These are phyloP conservation scores for Erodium maritimum DNA, from an alignment of 345 rosid species.

Conservation along the genomic window DNA sequence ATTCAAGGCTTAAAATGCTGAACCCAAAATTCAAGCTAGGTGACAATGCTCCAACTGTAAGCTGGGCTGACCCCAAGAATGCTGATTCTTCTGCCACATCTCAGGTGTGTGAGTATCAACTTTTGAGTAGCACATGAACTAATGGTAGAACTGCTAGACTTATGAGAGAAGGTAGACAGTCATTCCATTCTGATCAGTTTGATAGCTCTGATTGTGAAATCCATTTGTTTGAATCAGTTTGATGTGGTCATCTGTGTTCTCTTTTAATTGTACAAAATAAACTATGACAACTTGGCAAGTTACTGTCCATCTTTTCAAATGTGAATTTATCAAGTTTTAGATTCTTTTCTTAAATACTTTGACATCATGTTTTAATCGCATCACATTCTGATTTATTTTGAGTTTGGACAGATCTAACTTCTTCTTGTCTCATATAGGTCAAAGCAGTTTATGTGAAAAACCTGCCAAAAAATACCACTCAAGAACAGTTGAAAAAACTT, in stretches of 20 bases:
- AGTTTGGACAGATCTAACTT: neutral
- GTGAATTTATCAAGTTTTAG: neutral
- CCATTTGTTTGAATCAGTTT: neutral
- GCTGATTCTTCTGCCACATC: slow-evolving; percentile 58
- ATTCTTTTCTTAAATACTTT: neutral
- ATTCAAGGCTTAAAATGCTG: slow-evolving; percentile 79
- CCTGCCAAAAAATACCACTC: slow-evolving; percentile 66
- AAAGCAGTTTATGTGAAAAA: slow-evolving; percentile 86
- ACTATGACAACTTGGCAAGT: neutral
- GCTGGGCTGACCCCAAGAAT: slow-evolving; percentile 93
- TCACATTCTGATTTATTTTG: too few relatives aligned
- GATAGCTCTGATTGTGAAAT: neutral
- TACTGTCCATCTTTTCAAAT: neutral
- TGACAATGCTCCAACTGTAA: slow-evolving; percentile 77
- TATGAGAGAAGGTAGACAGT: neutral
- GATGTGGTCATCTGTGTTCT: neutral
- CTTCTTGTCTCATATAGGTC: slow-evolving; percentile 36
- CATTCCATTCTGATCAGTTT: neutral
- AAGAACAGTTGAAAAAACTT: slow-evolving; percentile 57
- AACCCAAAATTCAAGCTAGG: slow-evolving; percentile 72
- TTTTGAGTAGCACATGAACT: neutral
- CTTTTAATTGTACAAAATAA: neutral
- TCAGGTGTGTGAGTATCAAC: too few relatives aligned
- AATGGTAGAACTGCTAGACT: neutral
- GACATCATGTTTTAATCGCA: neutral